phyloP scores from a whole-genome alignment of 805 yeast species.

The Ogataea angusta region DNA sequence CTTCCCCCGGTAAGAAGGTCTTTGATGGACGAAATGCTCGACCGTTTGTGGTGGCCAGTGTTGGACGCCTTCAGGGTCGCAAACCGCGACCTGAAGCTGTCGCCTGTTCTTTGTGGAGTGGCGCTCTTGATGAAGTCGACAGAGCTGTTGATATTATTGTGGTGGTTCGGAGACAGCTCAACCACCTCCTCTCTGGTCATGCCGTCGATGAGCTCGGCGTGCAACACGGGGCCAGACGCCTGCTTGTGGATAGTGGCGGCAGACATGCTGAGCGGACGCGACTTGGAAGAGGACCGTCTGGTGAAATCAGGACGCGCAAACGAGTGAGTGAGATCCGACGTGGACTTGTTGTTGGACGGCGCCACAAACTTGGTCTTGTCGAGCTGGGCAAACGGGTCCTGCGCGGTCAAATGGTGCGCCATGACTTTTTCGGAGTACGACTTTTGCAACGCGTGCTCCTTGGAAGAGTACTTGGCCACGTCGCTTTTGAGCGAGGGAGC shows the following conservation, averaged over 20 bases:
- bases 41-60: slow-evolving; percentile 27
- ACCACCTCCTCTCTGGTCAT: slow-evolving; percentile 33
- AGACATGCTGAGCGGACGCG: slow-evolving; percentile 38
- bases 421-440: slow-evolving; percentile 17
- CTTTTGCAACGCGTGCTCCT: slow-evolving; percentile 16
- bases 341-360: slow-evolving; percentile 14
- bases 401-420: slow-evolving; percentile 1
- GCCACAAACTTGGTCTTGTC: slow-evolving; percentile 37
- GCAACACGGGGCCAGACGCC: slow-evolving; percentile 13
- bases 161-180: slow-evolving; percentile 31
- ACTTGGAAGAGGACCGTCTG: slow-evolving; percentile 2
- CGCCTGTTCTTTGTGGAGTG: slow-evolving; percentile 26
- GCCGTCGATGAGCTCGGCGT: slow-evolving; percentile 28
- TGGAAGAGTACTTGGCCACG: neutral
- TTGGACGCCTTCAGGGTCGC: slow-evolving; percentile 17
- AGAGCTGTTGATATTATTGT: slow-evolving; percentile 33
- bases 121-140: slow-evolving; percentile 36
- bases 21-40: slow-evolving; percentile 35
- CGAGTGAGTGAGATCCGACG: slow-evolving; percentile 6
- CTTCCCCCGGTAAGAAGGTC: slow-evolving; percentile 36
- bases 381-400: slow-evolving; percentile 42
- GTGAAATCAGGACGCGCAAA: slow-evolving; percentile 2
- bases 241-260: slow-evolving; percentile 20
- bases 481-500: slow-evolving; percentile 20
- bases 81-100: slow-evolving; percentile 20